Evolutionary conservation across 768 basidiomycete species (phyloP), one percentile per base, ranked within the genome.

Genomic region (Phanerochaete sordida): DNA sequence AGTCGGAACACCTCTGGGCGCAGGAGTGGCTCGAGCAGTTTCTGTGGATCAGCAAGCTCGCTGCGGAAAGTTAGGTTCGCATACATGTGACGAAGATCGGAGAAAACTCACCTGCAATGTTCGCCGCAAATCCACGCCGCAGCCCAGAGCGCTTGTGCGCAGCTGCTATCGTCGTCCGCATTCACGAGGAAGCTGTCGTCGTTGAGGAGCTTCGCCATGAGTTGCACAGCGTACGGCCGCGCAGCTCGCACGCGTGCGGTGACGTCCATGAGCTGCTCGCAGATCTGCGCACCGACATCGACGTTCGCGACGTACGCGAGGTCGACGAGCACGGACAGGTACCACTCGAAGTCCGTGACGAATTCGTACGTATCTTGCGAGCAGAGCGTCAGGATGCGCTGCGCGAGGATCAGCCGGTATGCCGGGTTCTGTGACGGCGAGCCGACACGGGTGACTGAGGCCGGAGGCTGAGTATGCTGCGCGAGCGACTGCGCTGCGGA

Each of bases 41-140:
- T 87, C 56, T 88, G 86, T 0, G 91, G 90, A 48, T 91, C 89
- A 0, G 81, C 73, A n/a, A 95, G 77, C 64, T 93, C 88, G 47
- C 93, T 95, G 33, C 11, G 27, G 15, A 28, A 56, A 44, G 64
- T 56, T 21, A 66, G 33, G 51, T 54, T 48, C 6, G 33, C 33
- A 48, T 26, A 28, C 12, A 23, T 56, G n/a, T 1, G 27, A n/a
- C 26, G 3, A 23, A 15, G 19, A 57, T 51, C 5, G 39, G 19
- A 43, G 39, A 19, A 15, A 30, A 77, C 88, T 70, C 65, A 95
- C 95, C 85, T 80, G 81, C 90, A 88, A 71, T 93, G 93, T 74
- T 99, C 97, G 21, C 95, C 96, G 62, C 92, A 94, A 65, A 98
- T 91, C 91, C 93, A 99, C 5, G 94, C 93, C 11, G 95, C 95